A percentile compares a stretch with the other conserved stretches of the same genome.
These are phyloP conservation scores for Diutina rugosa DNA, from an alignment of 1,139 yeast species.

Conservation along the genomic window DNA sequence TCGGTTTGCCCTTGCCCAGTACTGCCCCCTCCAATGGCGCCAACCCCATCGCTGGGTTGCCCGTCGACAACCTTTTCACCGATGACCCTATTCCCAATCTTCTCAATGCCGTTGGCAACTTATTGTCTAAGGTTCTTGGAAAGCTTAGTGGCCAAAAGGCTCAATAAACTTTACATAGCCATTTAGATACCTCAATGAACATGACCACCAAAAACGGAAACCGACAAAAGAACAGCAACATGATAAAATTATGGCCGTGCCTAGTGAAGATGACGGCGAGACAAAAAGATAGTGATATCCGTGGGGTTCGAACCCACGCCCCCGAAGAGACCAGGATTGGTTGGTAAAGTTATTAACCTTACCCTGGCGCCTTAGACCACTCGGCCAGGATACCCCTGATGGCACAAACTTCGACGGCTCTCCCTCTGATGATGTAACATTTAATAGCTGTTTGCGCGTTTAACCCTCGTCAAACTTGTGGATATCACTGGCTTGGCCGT, in stretches of 20 bases:
- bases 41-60: not conserved
- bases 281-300: not conserved
- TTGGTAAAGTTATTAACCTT: not conserved
- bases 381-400: not conserved
- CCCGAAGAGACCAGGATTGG: slow-evolving; percentile 1
- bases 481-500: too few species aligned
- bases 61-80: slow-evolving; percentile 1
- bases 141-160: not conserved
- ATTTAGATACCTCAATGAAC: not conserved
- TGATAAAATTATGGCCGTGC: too few species aligned
- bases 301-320: slow-evolving; percentile 3
- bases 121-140: not conserved
- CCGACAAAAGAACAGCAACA: too few species aligned
- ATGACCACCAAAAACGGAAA: not conserved
- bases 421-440: not conserved
- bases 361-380: slow-evolving; percentile 3
- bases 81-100: not conserved
- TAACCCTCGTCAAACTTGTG: too few species aligned
- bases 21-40: not conserved
- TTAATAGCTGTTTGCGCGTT: not conserved
- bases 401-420: not conserved
- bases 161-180: too few species aligned
- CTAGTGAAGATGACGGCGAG: not conserved
- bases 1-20: slow-evolving; percentile 1
- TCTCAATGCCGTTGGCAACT: not conserved